A percentile compares a stretch with the other conserved stretches of the same genome.
Evolutionary conservation across 2,329 filamentous ascomycete genomes (phyloP).

Genomic region (Fusarium sp.): DNA sequence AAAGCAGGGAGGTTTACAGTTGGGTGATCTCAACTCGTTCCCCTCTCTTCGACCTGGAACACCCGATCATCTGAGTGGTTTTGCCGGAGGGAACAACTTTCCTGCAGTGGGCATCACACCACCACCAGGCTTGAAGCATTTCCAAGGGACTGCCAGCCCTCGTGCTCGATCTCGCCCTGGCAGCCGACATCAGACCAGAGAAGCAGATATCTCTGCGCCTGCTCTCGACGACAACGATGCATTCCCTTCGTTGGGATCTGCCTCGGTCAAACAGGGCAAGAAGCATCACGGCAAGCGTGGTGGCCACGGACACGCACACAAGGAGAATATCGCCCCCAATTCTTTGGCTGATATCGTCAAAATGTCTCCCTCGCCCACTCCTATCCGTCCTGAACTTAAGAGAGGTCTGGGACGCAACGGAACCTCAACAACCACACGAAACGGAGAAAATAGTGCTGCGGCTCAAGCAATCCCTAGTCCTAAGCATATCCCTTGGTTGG

Average conservation of each 20-base stretch:
- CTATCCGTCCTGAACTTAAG: conserved; percentile 71
- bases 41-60: conserved; percentile 76
- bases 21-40: conserved; percentile 88
- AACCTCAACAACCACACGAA: conserved; percentile 73
- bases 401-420: conserved; percentile 71
- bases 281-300: conserved; percentile 95
- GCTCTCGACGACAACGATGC: conserved; percentile 95
- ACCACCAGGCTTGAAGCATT: conserved; percentile 78
- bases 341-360: conserved; percentile 95
- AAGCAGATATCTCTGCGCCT: conserved; percentile 75
- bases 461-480: conserved; percentile 88
- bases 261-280: conserved; percentile 80
- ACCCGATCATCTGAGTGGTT: conserved; percentile 69
- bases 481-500: conserved; percentile 95
- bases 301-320: conserved; percentile 79
- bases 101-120: conserved; percentile 69
- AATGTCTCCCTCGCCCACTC: conserved; percentile 89
- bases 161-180: conserved; percentile 84
- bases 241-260: conserved; percentile 89
- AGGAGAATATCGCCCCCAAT: conserved; percentile 76
- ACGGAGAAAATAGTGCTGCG: conserved; percentile 82
- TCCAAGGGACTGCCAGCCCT: conserved; percentile 71
- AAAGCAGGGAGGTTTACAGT: conserved; percentile 76
- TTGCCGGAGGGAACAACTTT: conserved; percentile 66
- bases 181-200: conserved; percentile 77